These are phyloP conservation scores for Magnaporthiopsis incrustans DNA, from an alignment of 2,329 filamentous ascomycete genomes.

Conservation along the genomic window DNA sequence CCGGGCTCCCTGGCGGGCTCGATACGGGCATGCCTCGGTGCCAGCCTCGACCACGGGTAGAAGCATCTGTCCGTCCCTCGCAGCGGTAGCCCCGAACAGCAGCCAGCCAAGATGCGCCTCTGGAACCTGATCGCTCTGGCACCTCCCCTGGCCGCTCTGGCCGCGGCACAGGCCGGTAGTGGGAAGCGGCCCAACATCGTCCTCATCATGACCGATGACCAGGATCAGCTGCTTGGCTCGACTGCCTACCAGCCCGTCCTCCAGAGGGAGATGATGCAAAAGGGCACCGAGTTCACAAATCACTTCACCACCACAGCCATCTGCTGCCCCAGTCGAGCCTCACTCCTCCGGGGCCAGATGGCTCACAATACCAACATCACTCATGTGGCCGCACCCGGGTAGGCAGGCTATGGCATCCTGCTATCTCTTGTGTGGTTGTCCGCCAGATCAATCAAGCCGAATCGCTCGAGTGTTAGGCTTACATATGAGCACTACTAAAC, in stretches of 20 bases:
- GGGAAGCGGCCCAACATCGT: too few species aligned
- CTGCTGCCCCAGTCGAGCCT: constrained; percentile 61
- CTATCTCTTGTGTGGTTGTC: not conserved
- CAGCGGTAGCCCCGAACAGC: too few species aligned
- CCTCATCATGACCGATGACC: constrained; percentile 4
- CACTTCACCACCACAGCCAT: constrained; percentile 61
- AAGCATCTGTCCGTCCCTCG: too few species aligned
- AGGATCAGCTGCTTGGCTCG: not conserved
- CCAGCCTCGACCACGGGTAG: too few species aligned
- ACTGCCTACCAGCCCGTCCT: too few species aligned
- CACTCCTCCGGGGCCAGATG: constrained; percentile 55
- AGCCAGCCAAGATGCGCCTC: too few species aligned
- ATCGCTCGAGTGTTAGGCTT: too few species aligned
- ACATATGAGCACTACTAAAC: not conserved
- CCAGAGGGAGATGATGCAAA: not conserved
- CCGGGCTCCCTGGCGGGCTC: too few species aligned
- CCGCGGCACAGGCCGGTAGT: too few species aligned
- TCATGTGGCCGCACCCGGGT: constrained; percentile 13
- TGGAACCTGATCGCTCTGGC: too few species aligned
- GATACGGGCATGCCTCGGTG: too few species aligned
- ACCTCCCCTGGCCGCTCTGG: too few species aligned
- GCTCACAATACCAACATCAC: constrained; percentile 68
- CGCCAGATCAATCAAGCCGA: not conserved
- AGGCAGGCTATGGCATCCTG: constrained; percentile 16
- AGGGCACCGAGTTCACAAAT: constrained; percentile 32